Base-by-base conservation (phyloP, 108 stramenopile species). In the Hondaea fermentalgiana region DNA sequence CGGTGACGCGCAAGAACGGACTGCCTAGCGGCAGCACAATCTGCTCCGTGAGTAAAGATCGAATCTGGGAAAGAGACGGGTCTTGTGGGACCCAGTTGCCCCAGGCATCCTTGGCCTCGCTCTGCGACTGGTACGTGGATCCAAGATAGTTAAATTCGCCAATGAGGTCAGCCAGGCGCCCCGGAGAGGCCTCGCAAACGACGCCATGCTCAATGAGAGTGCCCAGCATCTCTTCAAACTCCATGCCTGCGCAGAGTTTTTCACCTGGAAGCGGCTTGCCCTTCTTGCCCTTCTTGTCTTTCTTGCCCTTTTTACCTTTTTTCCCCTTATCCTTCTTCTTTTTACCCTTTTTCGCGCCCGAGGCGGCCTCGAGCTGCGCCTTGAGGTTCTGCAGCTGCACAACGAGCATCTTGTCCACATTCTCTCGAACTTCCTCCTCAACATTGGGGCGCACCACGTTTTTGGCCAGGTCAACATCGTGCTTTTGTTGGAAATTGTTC, bases 221-320 rank as follows among this genome's bases (percentile, higher is more conserved):
- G 42, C 88, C 59, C 21, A 96, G 89, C 95, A 96, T 96, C 43
- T 95, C 91, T 47, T 92, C 92, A 14, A 90, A 91, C 55, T 91
- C 88, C 94, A 95, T 94, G 55, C 90, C 93, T 88, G 94, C 93
- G 60, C 95, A 88, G 49, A 93, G 94, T 89, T 94, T 95, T 49
- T 93, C 90, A 42, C 96, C 96, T n/a, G 96, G 95, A 17, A 96
- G 89, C 44, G 94, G 94, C 87, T 95, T 95, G 64, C 93, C 94
- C 87, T 94, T 95, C 90, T 95, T 96, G 59, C 93, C 94, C 72
- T 90, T 90, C 87, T 88, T 90, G 43, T 89, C 90, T 60, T 92
- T 92, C 90, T 71, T 91, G 58, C 90, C 93, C 72, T 95, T 95
- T 87, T 93, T 89, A 45, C 90, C 91, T 58, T 92, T 93, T 87